phyloP scores from a whole-genome alignment of 345 rosid species.

The Anacardium occidentale region DNA sequence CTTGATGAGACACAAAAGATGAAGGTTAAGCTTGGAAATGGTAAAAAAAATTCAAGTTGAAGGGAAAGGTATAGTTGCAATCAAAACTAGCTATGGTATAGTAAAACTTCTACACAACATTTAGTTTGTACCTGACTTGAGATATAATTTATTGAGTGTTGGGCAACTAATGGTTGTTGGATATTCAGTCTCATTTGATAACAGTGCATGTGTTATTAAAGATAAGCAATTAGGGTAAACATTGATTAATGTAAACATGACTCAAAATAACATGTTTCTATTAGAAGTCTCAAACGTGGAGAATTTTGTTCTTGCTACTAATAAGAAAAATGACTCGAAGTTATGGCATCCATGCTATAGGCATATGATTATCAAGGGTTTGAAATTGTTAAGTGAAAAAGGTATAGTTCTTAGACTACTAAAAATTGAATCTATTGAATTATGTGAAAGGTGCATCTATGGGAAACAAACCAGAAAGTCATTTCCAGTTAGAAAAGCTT shows the following conservation, averaged over 20 bases:
- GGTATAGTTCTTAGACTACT: conserved; percentile 2
- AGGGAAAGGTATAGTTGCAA: background rate
- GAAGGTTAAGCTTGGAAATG: conserved; percentile 8
- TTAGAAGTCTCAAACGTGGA: background rate
- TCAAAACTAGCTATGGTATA: conserved; percentile 8
- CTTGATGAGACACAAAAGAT: conserved; percentile 16
- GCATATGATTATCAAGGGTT: background rate
- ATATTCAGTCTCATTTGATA: conserved; percentile 8
- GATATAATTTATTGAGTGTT: background rate
- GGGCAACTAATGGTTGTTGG: conserved; percentile 8
- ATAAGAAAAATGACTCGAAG: background rate
- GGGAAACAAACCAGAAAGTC: background rate
- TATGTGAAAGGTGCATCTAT: conserved; percentile 5
- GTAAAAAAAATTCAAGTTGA: background rate
- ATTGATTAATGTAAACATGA: background rate
- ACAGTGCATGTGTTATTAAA: background rate
- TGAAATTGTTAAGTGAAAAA: background rate
- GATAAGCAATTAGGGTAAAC: background rate
- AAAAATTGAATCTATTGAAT: background rate
- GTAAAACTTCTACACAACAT: conserved; percentile 6
- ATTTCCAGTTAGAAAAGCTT: conserved; percentile 10
- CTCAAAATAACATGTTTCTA: conserved; percentile 13
- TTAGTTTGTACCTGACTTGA: background rate
- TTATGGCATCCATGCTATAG: conserved; percentile 12
- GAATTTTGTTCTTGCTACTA: background rate